Base-by-base conservation (phyloP, 208 protist species). In the Wallacemonas collosoma region DNA sequence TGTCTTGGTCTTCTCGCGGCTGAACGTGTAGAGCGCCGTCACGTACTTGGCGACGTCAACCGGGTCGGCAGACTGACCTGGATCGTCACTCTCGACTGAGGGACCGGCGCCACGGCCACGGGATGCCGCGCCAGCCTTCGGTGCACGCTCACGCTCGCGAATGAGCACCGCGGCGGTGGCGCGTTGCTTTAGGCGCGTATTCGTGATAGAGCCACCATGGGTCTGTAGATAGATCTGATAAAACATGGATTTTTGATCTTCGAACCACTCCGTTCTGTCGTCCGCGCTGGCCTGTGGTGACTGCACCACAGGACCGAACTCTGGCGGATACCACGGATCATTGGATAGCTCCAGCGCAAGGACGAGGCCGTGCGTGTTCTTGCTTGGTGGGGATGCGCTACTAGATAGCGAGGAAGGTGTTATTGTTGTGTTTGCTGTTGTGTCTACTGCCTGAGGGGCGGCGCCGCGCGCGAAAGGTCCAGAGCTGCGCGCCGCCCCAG, bases 21-120 rank as follows among this genome's bases (percentile, higher is more conserved):
- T 67, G 68, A 67, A 72, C 15, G 38, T 57, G 71, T 76, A 71
- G 12, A 81, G 71, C 3, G 48, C 54, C 14, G 67, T 43, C 11
- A 81, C 40, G 61, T 81, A 81, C 15, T 43, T 5, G 35, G 72
- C 65, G 39, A 63, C 41, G 44, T 81, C 71, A 1, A 81, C 76
- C 2, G 71, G 76, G 11, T 58, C 60, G 60, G 60, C 43, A 3
- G 43, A 14, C 15, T 53, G 7, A 41, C 3, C 43, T 38, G 56
- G 56, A 38, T 62, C 56, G 8, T 7, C 56, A 38, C 7, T 15
- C 6, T 40, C 56, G 56, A 43, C 36, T 5, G 1, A 12, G 56
- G 56, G 56, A 38, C 56, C 43, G 6, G 56, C 36, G 38, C 56
- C 26, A 6, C 14, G 53, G 14, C 53, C 53, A 57, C 9, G 15